A percentile compares a stretch with the other conserved stretches of the same genome.
phyloP scores from a whole-genome alignment of 805 yeast genomes.

The Candida manassasensis region DNA sequence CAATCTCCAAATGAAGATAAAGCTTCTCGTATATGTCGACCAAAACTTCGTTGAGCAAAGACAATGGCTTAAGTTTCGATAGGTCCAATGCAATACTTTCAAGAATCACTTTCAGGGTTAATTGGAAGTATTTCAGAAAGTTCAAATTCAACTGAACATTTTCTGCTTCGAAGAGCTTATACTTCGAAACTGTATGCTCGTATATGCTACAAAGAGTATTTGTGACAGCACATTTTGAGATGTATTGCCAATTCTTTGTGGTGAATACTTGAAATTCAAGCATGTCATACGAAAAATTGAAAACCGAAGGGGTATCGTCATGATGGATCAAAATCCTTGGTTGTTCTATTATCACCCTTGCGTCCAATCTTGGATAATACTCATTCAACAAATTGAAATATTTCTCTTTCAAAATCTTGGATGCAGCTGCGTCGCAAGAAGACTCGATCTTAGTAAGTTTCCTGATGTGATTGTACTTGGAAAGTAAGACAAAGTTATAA shows the following conservation, averaged over 20 bases:
- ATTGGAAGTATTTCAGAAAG: slow-evolving; percentile 24
- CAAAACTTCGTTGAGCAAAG: slow-evolving; percentile 29
- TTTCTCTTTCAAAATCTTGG: slow-evolving; percentile 7
- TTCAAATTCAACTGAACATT: slow-evolving; percentile 17
- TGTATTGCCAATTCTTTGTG: slow-evolving; percentile 4
- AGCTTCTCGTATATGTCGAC: slow-evolving; percentile 20
- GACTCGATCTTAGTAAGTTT: slow-evolving; percentile 10
- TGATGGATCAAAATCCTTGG: slow-evolving; percentile 18
- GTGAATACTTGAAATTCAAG: slow-evolving; percentile 4
- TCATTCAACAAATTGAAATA: slow-evolving; percentile 23
- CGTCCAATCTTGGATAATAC: slow-evolving; percentile 28
- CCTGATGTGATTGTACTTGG: slow-evolving; percentile 21
- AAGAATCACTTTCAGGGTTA: slow-evolving; percentile 17
- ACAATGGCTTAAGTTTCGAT: slow-evolving; percentile 24
- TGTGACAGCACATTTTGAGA: slow-evolving; percentile 1
- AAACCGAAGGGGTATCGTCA: slow-evolving; percentile 1
- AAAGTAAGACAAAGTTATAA: slow-evolving; percentile 28
- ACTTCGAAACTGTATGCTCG: slow-evolving; percentile 8
- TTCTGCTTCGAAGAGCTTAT: slow-evolving; percentile 20
- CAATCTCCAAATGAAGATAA: slow-evolving; percentile 21
- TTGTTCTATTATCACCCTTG: slow-evolving; percentile 28
- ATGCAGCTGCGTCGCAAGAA: slow-evolving; percentile 2
- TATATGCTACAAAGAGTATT: slow-evolving; percentile 2
- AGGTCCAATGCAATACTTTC: slow-evolving; percentile 21
- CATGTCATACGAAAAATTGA: slow-evolving; percentile 3